Evolutionary conservation across 2,329 filamentous ascomycete species (phyloP).

Genomic region (Sclerotinia minor): DNA sequence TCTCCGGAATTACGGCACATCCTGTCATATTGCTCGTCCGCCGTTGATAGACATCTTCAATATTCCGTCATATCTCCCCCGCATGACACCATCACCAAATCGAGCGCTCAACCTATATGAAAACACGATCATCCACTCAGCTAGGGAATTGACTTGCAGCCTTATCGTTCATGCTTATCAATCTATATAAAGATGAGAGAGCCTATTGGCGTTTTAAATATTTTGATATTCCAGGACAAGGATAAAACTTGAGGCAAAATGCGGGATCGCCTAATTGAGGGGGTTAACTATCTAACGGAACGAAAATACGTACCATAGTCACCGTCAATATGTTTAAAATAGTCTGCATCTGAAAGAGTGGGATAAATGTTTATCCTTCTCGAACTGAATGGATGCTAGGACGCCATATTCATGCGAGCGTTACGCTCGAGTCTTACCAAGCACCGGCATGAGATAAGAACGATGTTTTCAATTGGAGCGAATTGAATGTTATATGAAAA

Average conservation of each 20-base stretch:
- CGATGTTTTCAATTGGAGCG: background rate
- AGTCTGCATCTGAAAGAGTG: background rate
- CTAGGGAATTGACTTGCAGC: background rate
- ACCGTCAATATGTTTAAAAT: conserved; percentile 11
- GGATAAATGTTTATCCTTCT: background rate
- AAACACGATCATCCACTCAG: conserved; percentile 7
- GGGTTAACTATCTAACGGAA: background rate
- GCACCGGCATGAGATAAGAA: background rate
- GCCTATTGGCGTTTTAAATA: background rate
- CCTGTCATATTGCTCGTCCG: background rate
- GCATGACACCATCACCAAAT: conserved; percentile 30
- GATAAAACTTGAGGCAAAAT: background rate
- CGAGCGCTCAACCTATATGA: background rate
- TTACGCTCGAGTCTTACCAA: background rate
- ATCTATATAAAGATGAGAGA: background rate
- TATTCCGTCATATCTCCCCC: conserved; percentile 30
- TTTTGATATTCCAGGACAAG: background rate
- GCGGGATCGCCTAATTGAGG: conserved; percentile 10
- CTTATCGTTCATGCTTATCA: background rate
- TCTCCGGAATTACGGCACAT: background rate
- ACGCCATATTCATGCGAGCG: background rate
- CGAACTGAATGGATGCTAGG: background rate
- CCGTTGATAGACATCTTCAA: background rate
- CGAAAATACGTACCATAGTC: conserved; percentile 9
- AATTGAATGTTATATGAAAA: background rate